Evolutionary conservation across 495 filamentous ascomycete genomes (phyloP), one percentile per base, ranked within the genome.

Genomic region (Usnea hakonensis): DNA sequence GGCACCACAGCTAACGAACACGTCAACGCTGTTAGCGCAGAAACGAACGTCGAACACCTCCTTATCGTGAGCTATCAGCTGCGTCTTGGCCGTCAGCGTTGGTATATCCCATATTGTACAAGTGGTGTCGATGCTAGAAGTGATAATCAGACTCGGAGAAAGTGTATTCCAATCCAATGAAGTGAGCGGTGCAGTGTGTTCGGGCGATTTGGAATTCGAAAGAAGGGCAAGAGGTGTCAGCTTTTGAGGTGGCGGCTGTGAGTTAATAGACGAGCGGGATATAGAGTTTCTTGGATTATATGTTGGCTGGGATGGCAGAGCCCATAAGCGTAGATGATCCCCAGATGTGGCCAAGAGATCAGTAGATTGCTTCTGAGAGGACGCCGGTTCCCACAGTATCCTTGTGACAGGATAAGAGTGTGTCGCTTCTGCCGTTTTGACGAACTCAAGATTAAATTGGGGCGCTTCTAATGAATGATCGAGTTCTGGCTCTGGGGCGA

Each of bases 61-160:
- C 73, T 97, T 97, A 75, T 99, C 94, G 69, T 99, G 94, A 30
- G 94, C 94, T 73, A 99, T 99, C 17, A 99, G 76, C 73, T 99
- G 94, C 3, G 94, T 99, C 74, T 99, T 99, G 17, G 94, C 94
- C 1, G 94, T 99, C 64, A 99, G 76, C 5, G 94, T 96, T 3
- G 94, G 94, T 35, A 99, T 99, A 69, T 99, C 94, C 94, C 94
- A 99, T 61, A 99, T 97, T n/a, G 94, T 99, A 75, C 94, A 99
- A 2, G 94, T 99, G 0, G 94, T 99, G 71, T 99, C 94, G 64
- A 99, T 99, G 72, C 93, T 97, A 4, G 90, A 95, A 0, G 94
- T 99, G 64, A 99, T 99, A 68, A 99, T 99, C 43, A 97, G 76
- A 71, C 91, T 96, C 5, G 94, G 94, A 7, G 90, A 94, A 48